Percentiles rank a stretch among this genome's conserved stretches.
These are phyloP conservation scores for Pseudocercospora fuligena DNA, from an alignment of 2,329 filamentous ascomycete genomes.

Conservation along the genomic window DNA sequence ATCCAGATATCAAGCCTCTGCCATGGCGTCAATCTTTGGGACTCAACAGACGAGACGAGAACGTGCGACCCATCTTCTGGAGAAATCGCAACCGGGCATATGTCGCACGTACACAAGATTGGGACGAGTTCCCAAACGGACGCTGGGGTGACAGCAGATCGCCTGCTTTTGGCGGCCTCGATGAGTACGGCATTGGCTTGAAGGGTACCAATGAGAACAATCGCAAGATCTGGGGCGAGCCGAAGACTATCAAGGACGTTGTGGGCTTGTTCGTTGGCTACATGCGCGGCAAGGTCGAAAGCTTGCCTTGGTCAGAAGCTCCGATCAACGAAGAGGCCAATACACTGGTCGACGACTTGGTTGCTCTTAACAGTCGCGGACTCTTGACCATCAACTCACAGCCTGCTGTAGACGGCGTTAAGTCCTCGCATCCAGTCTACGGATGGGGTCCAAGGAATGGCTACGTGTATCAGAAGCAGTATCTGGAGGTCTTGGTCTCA, in stretches of 20 bases:
- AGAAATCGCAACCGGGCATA: slow-evolving; percentile 96
- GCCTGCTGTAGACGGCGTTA: slow-evolving; percentile 87
- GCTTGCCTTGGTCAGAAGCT: slow-evolving; percentile 91
- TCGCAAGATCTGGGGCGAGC: slow-evolving; percentile 91
- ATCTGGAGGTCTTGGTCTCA: slow-evolving; percentile 87
- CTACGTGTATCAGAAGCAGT: slow-evolving; percentile 98
- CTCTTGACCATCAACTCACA: slow-evolving; percentile 97
- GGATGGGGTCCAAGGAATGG: slow-evolving; percentile 95
- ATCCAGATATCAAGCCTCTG: slow-evolving; percentile 67
- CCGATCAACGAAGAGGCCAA: slow-evolving; percentile 83
- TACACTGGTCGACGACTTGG: slow-evolving; percentile 74
- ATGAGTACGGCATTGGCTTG: slow-evolving; percentile 90
- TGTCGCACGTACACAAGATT: slow-evolving; percentile 91
- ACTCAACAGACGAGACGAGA: slow-evolving; percentile 85
- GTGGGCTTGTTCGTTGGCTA: slow-evolving; percentile 84
- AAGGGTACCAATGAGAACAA: slow-evolving; percentile 96
- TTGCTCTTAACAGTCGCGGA: slow-evolving; percentile 82
- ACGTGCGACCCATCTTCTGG: slow-evolving; percentile 98
- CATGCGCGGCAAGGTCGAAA: slow-evolving; percentile 77
- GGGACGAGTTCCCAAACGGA: slow-evolving; percentile 99
- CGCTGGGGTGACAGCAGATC: slow-evolving; percentile 97
- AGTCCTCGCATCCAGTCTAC: slow-evolving; percentile 82
- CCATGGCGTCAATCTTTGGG: slow-evolving; percentile 96
- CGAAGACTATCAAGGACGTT: slow-evolving; percentile 77
- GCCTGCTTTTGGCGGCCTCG: slow-evolving; percentile 92